Conservation (phyloP, 129 eudicot species). For the Tagetes patula region DNA sequence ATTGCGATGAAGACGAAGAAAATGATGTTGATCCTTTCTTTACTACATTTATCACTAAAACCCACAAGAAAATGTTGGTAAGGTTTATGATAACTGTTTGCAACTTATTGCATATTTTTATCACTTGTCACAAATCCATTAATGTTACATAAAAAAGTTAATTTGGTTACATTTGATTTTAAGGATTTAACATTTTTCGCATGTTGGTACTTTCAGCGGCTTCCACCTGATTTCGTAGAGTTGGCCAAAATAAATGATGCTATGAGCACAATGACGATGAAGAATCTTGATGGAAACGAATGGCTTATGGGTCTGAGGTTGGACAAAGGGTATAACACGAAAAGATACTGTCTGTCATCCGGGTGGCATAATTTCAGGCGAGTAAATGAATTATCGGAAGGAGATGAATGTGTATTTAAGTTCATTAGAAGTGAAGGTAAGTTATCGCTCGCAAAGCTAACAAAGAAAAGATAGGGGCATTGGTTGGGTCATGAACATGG, state of each 20-base stretch:
- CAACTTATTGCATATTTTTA: not conserved
- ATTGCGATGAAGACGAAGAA: not conserved
- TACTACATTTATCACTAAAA: not conserved
- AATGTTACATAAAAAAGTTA: no score
- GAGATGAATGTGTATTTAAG: not conserved
- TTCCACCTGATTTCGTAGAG: not conserved
- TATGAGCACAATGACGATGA: not conserved
- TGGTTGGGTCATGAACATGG: no score
- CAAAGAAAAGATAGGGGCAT: no score
- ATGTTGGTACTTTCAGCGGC: not conserved
- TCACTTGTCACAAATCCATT: not conserved
- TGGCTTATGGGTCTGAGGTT: not conserved
- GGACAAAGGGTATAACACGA: not conserved
- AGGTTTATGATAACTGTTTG: not conserved
- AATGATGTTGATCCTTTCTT: conserved; percentile 30
- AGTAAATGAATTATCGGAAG: not conserved
- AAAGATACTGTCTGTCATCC: not conserved
- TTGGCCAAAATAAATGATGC: not conserved
- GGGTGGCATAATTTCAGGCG: not conserved
- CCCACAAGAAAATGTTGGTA: not conserved
- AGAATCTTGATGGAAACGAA: conserved; percentile 5
- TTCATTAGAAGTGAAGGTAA: not conserved
- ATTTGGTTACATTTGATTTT: no score
- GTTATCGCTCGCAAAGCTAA: no score
- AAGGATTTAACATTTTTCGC: no score